Evolutionary conservation across 169 alveolate genomes (phyloP), one percentile per base, ranked within the genome.

Genomic region (Plasmodium adleri): DNA sequence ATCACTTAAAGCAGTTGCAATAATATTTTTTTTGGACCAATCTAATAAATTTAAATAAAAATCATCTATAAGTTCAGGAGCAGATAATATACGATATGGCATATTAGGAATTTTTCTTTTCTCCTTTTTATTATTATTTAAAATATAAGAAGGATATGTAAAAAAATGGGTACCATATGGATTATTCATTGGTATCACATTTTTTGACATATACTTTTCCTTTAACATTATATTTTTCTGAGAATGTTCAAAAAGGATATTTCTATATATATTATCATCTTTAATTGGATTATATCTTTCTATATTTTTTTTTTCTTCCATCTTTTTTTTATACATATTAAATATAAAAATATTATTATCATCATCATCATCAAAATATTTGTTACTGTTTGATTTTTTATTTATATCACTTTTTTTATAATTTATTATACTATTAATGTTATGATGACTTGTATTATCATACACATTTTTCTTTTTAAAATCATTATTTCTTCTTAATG

Each of bases 1-100:
- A 26, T 74, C 64, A 74, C 49, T 94, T 64, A 96, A 74, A 0
- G 96, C 97, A n/a, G 94, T 96, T 17, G 97, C 96, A 5, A 96
- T 83, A 88, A 90, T 24, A 76, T 72, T 50, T 72, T 62, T n/a
- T 93, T 87, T 88, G 5, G 97, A 95, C 97, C 98, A 96, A 88
- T 96, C 98, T 10, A 96, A 85, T 70, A 96, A 78, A 75, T 94
- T 94, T 2, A 94, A 90, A 80, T 95, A 95, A 92, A 93, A 96
- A 89, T 95, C 96, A 90, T 96, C 97, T 86, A 89, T 86, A 47
- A 96, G 89, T 20, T 95, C 92, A 0, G 98, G 98, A 17, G 98
- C 98, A 73, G 73, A 50, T 58, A 80, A 26, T 32, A 80, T 47
- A 32, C 54, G 17, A 45, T 80, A 80, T 93, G 95, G 92, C 13